Evolutionary conservation across 192 early-diverging fungal genomes (phyloP), one percentile per base, ranked within the genome.

Genomic region (Umbelopsis vinacea): DNA sequence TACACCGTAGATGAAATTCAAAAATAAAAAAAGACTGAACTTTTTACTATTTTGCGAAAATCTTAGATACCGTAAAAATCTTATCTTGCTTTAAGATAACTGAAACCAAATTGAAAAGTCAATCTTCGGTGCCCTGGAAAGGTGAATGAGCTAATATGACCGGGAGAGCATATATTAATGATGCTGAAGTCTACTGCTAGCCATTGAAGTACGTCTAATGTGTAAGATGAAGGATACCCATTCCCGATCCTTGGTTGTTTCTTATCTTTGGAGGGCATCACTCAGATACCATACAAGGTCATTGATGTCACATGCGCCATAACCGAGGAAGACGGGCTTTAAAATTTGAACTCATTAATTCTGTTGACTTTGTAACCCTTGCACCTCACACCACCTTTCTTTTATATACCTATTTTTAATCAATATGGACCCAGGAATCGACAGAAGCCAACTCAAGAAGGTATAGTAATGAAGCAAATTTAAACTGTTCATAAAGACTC

Each of bases 401-500:
- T 63, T 37, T 60, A 7, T 63, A 19, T 63, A 23, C 33, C 12
- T 37, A 7, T 35, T 63, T 63, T 29, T 63, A 37, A 50, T 6
- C 26, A 63, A 35, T 57, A 63, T 63, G 57, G 57, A 63, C 33
- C 57, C 57, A 4, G 57, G 57, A 63, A 37, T 63, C 7, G 57
- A 63, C 33, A 29, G 57, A 63, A 63, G 57, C 14, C 33, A 63
- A 29, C 57, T 63, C 4, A 63, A 63, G 57, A 63, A 63, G 57
- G 57, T 63, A 17, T n/a, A 37, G 0, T 63, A 37, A 19, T 11
- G 2, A 3, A 19, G 2, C 15, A 29, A 0, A 63, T 0, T 3
- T 2, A 37, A 37, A 63, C n/a, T 17, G 0, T 15, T 12, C 29
- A 2, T 0, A 35, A 37, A 29, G 17, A 2, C 14, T 35, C 5